phyloP scores from a whole-genome alignment of 306 rosid species.

The Vigna nakashimae region DNA sequence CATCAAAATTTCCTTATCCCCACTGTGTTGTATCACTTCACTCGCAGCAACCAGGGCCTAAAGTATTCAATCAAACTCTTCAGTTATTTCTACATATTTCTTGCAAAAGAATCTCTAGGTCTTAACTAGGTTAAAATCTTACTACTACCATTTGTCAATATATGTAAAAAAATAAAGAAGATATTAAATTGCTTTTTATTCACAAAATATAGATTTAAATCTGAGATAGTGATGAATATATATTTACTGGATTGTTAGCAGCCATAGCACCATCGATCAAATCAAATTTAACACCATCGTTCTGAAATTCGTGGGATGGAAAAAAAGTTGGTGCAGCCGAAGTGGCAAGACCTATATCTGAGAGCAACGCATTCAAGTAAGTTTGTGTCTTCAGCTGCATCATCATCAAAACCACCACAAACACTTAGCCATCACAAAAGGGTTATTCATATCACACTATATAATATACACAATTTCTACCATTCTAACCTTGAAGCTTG shows the following conservation, averaged over 20 bases:
- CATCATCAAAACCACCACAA: too few relatives aligned
- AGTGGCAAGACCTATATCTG: slow-evolving; percentile 37
- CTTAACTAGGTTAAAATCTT: too few relatives aligned
- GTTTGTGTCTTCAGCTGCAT: slow-evolving; percentile 4
- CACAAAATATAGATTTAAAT: too few relatives aligned
- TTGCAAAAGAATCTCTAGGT: too few relatives aligned
- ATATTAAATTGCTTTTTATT: too few relatives aligned
- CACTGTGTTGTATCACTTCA: neutral
- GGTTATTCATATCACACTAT: too few relatives aligned
- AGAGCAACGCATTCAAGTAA: slow-evolving; percentile 15
- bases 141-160: too few relatives aligned
- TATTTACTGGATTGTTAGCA: slow-evolving; percentile 38
- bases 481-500: too few relatives aligned
- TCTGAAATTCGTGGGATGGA: slow-evolving; percentile 1
- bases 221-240: neutral
- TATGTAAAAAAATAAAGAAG: too few relatives aligned
- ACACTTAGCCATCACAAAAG: too few relatives aligned
- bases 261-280: slow-evolving; percentile 32
- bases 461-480: too few relatives aligned
- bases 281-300: neutral
- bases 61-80: neutral
- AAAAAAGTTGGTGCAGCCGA: slow-evolving; percentile 36
- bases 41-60: neutral
- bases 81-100: neutral
- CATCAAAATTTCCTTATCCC: neutral